These are phyloP conservation scores for Pseudoturritis turrita DNA, from an alignment of 345 rosid genomes.

Conservation along the genomic window DNA sequence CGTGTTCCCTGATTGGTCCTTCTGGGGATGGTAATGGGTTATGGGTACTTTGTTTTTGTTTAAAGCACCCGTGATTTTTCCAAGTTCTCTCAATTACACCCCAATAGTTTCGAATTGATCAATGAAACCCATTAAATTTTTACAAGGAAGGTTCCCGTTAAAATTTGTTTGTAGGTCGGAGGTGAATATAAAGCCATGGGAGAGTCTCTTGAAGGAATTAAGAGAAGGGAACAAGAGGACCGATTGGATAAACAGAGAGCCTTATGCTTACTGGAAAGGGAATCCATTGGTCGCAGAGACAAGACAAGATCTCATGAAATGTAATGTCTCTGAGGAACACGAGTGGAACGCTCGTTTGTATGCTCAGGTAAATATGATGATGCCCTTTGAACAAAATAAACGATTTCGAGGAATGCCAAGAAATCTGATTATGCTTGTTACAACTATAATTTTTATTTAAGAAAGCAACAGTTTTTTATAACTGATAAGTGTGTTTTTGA, in stretches of 20 bases:
- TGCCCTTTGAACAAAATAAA: neutral
- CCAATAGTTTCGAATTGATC: neutral
- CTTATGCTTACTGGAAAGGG: constrained; percentile 91
- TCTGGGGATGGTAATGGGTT: constrained; percentile 89
- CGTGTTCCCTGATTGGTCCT: constrained; percentile 92
- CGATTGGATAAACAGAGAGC: constrained; percentile 61
- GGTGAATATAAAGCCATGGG: constrained; percentile 74
- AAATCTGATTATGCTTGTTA: neutral
- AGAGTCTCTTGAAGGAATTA: constrained; percentile 39
- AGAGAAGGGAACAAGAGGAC: constrained; percentile 47
- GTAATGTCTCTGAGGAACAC: constrained; percentile 55
- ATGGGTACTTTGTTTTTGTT: neutral
- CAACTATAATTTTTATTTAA: neutral
- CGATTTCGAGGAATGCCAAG: neutral
- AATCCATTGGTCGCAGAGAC: constrained; percentile 68
- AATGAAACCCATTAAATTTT: neutral
- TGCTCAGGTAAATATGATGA: constrained; percentile 45
- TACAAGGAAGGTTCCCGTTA: neutral
- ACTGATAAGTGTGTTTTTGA: neutral
- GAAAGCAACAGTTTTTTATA: neutral
- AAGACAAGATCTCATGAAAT: constrained; percentile 67
- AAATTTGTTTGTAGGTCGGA: constrained; percentile 62
- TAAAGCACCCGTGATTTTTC: neutral
- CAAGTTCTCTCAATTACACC: neutral
- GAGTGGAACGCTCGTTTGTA: constrained; percentile 94